These are phyloP conservation scores for Metarhizium rileyi DNA, from an alignment of 2,329 filamentous ascomycete species.

Conservation along the genomic window DNA sequence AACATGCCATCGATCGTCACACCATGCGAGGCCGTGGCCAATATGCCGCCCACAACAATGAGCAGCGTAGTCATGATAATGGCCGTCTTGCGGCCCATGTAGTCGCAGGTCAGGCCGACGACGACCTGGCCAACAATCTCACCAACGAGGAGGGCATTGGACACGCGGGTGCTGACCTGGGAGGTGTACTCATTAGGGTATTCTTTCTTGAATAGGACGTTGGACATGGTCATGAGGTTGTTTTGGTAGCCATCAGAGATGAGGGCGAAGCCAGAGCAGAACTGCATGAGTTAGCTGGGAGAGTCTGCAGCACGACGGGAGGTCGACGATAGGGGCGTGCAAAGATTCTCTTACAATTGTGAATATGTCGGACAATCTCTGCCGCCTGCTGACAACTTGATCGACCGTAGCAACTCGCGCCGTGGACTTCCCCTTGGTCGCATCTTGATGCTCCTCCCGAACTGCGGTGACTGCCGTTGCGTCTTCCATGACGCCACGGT, in stretches of 20 bases:
- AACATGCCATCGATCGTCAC: conserved; percentile 38
- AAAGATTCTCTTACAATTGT: conserved; percentile 13
- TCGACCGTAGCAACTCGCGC: background rate
- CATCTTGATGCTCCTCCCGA: background rate
- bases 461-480: background rate
- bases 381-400: conserved; percentile 5
- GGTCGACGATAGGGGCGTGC: background rate
- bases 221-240: conserved; percentile 26
- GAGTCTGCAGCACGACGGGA: background rate
- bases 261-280: conserved; percentile 23
- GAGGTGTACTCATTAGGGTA: conserved; percentile 26
- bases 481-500: background rate
- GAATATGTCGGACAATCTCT: conserved; percentile 17
- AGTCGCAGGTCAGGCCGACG: conserved; percentile 35
- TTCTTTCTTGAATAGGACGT: conserved; percentile 21
- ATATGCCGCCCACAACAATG: conserved; percentile 35
- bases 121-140: conserved; percentile 32
- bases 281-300: conserved; percentile 4
- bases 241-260: conserved; percentile 28
- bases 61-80: conserved; percentile 36
- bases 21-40: conserved; percentile 36
- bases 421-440: background rate
- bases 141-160: conserved; percentile 30
- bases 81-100: conserved; percentile 36
- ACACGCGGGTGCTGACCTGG: conserved; percentile 29